Evolutionary conservation across 305 asterid genomes (phyloP).

Genomic region (Solanum hybrid): DNA sequence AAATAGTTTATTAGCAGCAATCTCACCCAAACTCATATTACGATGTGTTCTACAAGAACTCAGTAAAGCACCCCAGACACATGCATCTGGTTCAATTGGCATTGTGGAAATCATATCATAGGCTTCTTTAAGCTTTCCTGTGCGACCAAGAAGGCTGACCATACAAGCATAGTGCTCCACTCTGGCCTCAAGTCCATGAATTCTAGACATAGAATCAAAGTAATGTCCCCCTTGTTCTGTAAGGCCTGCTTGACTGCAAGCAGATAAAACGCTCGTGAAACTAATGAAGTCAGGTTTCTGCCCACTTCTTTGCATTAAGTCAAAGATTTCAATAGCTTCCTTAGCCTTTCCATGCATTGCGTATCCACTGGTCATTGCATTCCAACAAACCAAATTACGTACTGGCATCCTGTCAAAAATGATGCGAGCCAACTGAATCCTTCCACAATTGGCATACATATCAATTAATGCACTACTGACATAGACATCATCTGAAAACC

Average conservation of each 20-base stretch:
- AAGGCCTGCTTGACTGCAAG: conserved; percentile 76
- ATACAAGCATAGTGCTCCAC: conserved; percentile 86
- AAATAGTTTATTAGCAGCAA: conserved; percentile 66
- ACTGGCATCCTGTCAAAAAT: conserved; percentile 53
- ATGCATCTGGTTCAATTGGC: conserved; percentile 78
- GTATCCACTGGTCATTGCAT: conserved; percentile 74
- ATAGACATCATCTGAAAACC: conserved; percentile 43
- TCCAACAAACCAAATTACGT: conserved; percentile 81
- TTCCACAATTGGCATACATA: conserved; percentile 91
- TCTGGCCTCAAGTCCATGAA: conserved; percentile 54
- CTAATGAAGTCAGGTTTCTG: conserved; percentile 64
- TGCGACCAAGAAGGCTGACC: conserved; percentile 79
- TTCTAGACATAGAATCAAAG: conserved; percentile 53
- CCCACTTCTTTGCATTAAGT: conserved; percentile 48
- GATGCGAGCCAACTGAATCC: conserved; percentile 43
- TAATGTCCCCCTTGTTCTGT: conserved; percentile 50
- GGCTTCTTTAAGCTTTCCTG: conserved; percentile 84
- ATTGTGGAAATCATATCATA: conserved; percentile 51
- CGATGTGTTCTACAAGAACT: conserved; percentile 79
- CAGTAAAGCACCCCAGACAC: conserved; percentile 91
- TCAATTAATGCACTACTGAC: conserved; percentile 83
- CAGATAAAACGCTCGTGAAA: conserved; percentile 78
- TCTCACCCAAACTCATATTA: conserved; percentile 54
- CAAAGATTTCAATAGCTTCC: conserved; percentile 50
- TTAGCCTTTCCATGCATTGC: conserved; percentile 76